Base-by-base conservation (phyloP, 2,329 filamentous ascomycete species). In the Fusarium duplospermum region DNA sequence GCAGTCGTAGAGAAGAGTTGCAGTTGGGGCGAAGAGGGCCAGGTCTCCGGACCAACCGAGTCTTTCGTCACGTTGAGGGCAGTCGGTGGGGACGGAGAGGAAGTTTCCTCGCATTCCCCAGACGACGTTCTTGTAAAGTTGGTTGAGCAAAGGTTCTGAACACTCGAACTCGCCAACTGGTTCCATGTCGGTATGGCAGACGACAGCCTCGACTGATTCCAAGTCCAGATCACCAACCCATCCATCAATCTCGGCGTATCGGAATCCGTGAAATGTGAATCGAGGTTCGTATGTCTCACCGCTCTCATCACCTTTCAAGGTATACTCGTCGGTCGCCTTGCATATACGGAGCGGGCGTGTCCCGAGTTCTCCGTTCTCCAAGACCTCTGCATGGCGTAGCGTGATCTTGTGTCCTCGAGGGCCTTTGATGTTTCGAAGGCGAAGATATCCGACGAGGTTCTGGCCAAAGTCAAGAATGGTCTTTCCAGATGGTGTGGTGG, bases 81-180 rank as follows among this genome's bases (percentile, higher is more conserved):
- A 89, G 72, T 91, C 89, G 0, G 88, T 90, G 0, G 88, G 88
- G 1, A 90, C 78, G 2, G 83, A 85, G 14, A 90, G 72, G 70
- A 91, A 90, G 70, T 91, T 91, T 1, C 88, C 88, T 33, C 84
- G 83, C 85, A 90, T 89, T 20, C 84, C 84, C 89, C 89, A 90
- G 29, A 81, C 73, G 0, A 87, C 83, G 65, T 91, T 91, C 3
- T 83, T 62, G 71, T 90, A 86, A 2, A 91, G 83, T 67, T 86
- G 80, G 69, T 90, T 91, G n/a, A 91, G 73, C 8, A 86, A 78
- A 1, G 76, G 64, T 47, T 91, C 78, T 0, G 89, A 90, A 67
- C 86, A 89, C 14, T 83, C 76, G 62, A 90, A 90, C 62, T 75
- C 81, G 0, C 88, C 87, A 0, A 84, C 86, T 2, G 84, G 81